Conservation (phyloP, 768 basidiomycete genomes). For the Phylloporus rhodoxanthus region DNA sequence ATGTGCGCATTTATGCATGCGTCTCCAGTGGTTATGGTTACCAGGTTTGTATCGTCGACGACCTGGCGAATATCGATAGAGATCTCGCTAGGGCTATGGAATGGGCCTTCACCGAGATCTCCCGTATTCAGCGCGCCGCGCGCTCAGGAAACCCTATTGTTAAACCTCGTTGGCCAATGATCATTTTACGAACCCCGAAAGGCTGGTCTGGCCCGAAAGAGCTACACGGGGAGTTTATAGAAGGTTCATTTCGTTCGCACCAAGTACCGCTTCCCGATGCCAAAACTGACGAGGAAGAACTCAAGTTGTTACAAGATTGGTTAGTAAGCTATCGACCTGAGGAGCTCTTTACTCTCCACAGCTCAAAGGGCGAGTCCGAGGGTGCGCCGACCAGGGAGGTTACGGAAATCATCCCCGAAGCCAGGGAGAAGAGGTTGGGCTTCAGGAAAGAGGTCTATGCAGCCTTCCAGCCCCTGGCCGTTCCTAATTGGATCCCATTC, state of each 20-base stretch:
- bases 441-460: conserved; percentile 64
- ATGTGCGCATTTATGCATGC: background rate
- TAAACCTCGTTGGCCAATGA: conserved; percentile 89
- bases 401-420: conserved; percentile 52
- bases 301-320: conserved; percentile 64
- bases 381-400: conserved; percentile 53
- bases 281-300: conserved; percentile 58
- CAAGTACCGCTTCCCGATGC: conserved; percentile 82
- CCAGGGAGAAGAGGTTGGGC: conserved; percentile 59
- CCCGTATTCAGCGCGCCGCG: conserved; percentile 73
- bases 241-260: conserved; percentile 80
- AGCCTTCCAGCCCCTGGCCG: conserved; percentile 51
- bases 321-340: conserved; percentile 62
- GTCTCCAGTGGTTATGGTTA: conserved; percentile 72
- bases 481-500: conserved; percentile 61
- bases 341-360: conserved; percentile 51
- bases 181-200: conserved; percentile 84
- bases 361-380: conserved; percentile 19
- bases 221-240: conserved; percentile 64
- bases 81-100: conserved; percentile 78
- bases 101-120: conserved; percentile 72
- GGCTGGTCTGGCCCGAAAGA: conserved; percentile 66
- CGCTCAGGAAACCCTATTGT: conserved; percentile 68
- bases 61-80: conserved; percentile 59
- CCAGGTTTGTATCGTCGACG: conserved; percentile 76